phyloP scores from a whole-genome alignment of 2,329 filamentous ascomycete species.

The Trichoderma breve region DNA sequence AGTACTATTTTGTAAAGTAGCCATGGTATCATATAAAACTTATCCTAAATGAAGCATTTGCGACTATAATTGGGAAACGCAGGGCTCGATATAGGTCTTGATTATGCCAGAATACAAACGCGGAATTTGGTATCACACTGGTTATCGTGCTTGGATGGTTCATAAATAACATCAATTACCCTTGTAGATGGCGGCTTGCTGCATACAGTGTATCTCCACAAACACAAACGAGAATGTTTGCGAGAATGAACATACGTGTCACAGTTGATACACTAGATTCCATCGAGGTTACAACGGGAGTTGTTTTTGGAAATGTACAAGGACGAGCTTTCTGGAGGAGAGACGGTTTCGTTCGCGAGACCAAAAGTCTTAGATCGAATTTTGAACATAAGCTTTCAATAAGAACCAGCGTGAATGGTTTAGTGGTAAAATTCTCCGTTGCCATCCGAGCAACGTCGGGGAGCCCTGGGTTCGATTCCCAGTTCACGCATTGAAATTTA shows the following conservation, averaged over 20 bases:
- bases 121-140: background rate
- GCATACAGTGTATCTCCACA: background rate
- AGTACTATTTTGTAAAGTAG: background rate
- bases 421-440: constrained; percentile 37
- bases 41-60: background rate
- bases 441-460: constrained; percentile 33
- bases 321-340: background rate
- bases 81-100: background rate
- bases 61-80: background rate
- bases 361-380: background rate
- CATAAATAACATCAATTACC: background rate
- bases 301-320: background rate
- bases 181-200: background rate
- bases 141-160: background rate
- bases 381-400: background rate
- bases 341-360: background rate
- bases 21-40: background rate
- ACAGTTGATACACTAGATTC: background rate
- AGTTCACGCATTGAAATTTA: constrained; percentile 29
- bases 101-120: background rate
- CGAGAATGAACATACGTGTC: background rate
- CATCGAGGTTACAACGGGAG: background rate
- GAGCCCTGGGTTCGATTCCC: constrained; percentile 37
- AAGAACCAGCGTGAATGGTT: constrained; percentile 22
- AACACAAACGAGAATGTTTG: background rate